Conservation (phyloP, 306 rosid genomes). For the Glycyrrhiza uralensis region DNA sequence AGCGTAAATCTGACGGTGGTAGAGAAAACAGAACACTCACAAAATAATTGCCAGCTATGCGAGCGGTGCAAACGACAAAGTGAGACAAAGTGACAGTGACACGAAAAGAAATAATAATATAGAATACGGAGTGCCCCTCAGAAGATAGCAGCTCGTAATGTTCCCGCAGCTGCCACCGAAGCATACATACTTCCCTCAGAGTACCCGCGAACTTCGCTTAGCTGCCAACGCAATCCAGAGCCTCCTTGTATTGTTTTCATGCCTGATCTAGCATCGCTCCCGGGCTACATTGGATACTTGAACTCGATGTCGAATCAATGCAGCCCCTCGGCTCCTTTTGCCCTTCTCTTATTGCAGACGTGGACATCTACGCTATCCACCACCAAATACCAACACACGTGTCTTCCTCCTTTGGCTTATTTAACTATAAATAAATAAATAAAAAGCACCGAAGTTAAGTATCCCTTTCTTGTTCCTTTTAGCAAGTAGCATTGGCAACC, state of each 20-base stretch:
- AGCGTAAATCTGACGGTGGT: neutral
- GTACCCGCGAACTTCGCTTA: neutral
- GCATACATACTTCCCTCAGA: neutral
- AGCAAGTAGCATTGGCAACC: neutral
- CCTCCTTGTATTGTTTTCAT: neutral
- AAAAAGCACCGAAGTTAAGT: neutral
- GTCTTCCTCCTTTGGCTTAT: slow-evolving; percentile 15
- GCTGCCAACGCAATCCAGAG: neutral
- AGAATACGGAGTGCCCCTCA: neutral
- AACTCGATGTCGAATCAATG: no score
- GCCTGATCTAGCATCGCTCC: neutral
- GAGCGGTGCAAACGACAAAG: slow-evolving; percentile 17
- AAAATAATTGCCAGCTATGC: slow-evolving; percentile 2
- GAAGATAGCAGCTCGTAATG: neutral
- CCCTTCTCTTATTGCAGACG: neutral
- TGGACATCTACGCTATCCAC: neutral
- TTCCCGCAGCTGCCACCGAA: neutral
- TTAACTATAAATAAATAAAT: neutral
- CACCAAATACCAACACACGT: neutral
- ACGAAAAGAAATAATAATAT: neutral
- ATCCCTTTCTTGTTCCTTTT: neutral
- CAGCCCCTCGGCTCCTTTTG: neutral
- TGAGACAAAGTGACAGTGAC: slow-evolving; percentile 22
- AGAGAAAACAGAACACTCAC: slow-evolving; percentile 9
- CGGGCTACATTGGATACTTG: neutral